A percentile compares a stretch with the other conserved stretches of the same genome.
phyloP scores from a whole-genome alignment of 805 yeast species.

The Saturnispora kantuleensis region DNA sequence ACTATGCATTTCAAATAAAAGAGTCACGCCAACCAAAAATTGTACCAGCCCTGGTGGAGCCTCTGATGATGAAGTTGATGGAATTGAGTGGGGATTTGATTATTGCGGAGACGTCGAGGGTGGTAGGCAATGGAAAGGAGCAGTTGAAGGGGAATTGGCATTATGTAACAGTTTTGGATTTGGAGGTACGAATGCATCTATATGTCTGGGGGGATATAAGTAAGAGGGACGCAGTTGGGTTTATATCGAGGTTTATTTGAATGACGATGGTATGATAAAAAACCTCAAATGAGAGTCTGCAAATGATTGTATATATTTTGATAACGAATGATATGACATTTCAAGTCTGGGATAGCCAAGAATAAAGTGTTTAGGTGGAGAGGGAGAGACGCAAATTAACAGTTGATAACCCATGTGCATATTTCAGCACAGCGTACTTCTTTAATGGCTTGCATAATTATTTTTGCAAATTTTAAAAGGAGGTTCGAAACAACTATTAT shows the following conservation, averaged over 20 bases:
- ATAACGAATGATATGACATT: no score
- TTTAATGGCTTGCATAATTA: no score
- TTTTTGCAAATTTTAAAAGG: no score
- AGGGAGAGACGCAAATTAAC: no score
- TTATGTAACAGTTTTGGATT: slow-evolving; percentile 91
- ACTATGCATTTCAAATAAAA: slow-evolving; percentile 45
- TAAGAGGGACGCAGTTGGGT: background rate
- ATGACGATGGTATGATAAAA: background rate
- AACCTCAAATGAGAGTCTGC: background rate
- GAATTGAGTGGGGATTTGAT: slow-evolving; percentile 38
- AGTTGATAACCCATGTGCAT: no score
- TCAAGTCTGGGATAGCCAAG: no score
- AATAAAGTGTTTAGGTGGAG: no score
- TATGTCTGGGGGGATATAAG: slow-evolving; percentile 38
- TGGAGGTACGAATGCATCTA: slow-evolving; percentile 88
- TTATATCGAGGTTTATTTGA: background rate
- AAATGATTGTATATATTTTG: no score
- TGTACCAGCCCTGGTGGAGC: slow-evolving; percentile 44
- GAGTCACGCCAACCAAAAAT: slow-evolving; percentile 76
- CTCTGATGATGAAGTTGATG: slow-evolving; percentile 29
- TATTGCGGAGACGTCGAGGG: slow-evolving; percentile 38
- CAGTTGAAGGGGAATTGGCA: slow-evolving; percentile 41
- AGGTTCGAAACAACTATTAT: no score
- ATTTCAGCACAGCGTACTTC: no score
- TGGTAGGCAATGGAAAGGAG: slow-evolving; percentile 26